phyloP scores from a whole-genome alignment of 352 stramenopile genomes.

The Pythium apleroticum region DNA sequence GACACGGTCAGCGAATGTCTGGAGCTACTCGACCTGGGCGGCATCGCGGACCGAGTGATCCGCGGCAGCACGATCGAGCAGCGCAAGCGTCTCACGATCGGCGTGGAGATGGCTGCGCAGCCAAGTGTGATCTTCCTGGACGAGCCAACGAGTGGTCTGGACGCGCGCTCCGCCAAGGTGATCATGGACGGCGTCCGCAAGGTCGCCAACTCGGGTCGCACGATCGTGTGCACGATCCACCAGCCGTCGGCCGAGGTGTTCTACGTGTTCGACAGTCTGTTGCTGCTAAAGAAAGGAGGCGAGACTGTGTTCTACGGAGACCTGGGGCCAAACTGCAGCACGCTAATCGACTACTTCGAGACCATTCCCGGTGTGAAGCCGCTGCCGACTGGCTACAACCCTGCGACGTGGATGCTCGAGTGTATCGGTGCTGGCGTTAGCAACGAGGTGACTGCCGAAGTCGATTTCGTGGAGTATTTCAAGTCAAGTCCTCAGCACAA shows the following conservation, averaged over 20 bases:
- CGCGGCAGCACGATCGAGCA: conserved; percentile 41
- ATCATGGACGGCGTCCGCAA: conserved; percentile 84
- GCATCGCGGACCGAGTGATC: conserved; percentile 43
- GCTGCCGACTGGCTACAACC: conserved; percentile 41
- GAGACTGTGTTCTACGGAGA: conserved; percentile 30
- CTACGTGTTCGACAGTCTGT: conserved; percentile 30
- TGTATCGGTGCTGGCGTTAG: conserved; percentile 50
- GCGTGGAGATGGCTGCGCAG: conserved; percentile 72
- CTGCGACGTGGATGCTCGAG: conserved; percentile 54
- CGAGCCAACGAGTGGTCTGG: conserved; percentile 80
- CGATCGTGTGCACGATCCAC: conserved; percentile 32
- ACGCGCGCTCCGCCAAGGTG: conserved; percentile 72
- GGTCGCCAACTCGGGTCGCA: conserved; percentile 47
- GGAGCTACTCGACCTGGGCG: conserved; percentile 31
- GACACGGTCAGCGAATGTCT: conserved; percentile 47
- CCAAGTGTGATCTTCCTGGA: conserved; percentile 81
- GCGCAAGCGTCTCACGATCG: conserved; percentile 57
- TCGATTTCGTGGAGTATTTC: conserved; percentile 17
- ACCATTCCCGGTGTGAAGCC: conserved; percentile 37
- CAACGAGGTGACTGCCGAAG: background rate
- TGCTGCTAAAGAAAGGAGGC: conserved; percentile 28
- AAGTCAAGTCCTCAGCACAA: conserved; percentile 2
- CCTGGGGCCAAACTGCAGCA: conserved; percentile 22
- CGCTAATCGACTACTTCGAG: conserved; percentile 51
- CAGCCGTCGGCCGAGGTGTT: conserved; percentile 33